Conservation (phyloP, 2,329 filamentous ascomycete genomes). For the Ambrosiella cleistominuta region DNA sequence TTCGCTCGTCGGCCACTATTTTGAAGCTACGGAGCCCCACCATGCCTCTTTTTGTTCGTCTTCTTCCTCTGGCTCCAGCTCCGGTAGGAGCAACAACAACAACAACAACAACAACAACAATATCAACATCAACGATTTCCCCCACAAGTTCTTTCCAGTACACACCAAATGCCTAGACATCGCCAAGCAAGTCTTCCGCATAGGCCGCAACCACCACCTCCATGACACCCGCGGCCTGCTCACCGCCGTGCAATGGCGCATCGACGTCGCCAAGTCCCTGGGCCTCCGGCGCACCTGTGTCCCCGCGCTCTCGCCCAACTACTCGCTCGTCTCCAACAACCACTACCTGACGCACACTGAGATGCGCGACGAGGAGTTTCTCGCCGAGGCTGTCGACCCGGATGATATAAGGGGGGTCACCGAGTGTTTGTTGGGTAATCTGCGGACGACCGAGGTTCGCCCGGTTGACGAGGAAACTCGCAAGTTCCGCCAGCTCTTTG, state of each 20-base stretch:
- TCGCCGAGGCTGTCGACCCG: background rate
- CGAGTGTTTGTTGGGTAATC: slow-evolving; percentile 1
- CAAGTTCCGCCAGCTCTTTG: background rate
- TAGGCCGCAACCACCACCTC: background rate
- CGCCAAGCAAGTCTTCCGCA: background rate
- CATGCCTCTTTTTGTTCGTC: background rate
- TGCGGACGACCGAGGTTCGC: background rate
- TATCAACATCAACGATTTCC: background rate
- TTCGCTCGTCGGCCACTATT: background rate
- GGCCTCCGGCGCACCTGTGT: background rate
- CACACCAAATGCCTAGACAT: slow-evolving; percentile 3
- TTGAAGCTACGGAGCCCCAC: background rate
- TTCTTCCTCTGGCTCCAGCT: no score
- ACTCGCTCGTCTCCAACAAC: slow-evolving; percentile 6
- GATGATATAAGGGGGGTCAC: background rate
- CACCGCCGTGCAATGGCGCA: background rate
- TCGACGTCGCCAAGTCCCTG: background rate
- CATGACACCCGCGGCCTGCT: slow-evolving; percentile 1
- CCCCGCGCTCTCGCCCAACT: slow-evolving; percentile 4
- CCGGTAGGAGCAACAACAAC: no score
- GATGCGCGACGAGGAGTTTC: background rate
- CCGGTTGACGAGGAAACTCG: background rate
- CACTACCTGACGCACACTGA: slow-evolving; percentile 3
- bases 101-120: no score
- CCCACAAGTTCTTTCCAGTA: background rate